A percentile compares a stretch with the other conserved stretches of the same genome.
Evolutionary conservation across 192 early-diverging fungal genomes (phyloP).

Genomic region (Backusella luteola): DNA sequence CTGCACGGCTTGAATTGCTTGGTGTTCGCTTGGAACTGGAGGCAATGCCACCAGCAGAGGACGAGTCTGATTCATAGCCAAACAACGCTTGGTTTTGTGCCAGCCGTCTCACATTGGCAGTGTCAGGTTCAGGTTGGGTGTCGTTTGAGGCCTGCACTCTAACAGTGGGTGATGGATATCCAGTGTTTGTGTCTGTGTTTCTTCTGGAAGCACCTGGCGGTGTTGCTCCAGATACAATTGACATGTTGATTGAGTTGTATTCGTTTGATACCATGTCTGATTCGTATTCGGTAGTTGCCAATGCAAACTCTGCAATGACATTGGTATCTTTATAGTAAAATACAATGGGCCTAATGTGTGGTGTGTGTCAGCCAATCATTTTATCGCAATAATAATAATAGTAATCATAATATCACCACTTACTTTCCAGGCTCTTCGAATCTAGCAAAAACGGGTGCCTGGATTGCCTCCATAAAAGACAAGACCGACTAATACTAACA

Average conservation of each 20-base stretch:
- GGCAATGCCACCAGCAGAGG: not conserved
- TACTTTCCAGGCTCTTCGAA: not conserved
- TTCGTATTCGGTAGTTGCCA: not conserved
- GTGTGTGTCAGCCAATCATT: not conserved
- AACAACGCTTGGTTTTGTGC: not conserved
- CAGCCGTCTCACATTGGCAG: not conserved
- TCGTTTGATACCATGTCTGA: not conserved
- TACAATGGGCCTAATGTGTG: not conserved
- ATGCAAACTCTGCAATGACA: not conserved
- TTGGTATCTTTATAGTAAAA: not conserved
- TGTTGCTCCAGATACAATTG: not conserved
- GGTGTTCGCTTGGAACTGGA: not conserved
- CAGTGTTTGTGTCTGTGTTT: not conserved
- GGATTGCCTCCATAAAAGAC: not conserved
- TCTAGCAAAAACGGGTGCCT: not conserved
- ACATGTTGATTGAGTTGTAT: not conserved
- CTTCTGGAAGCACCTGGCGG: not conserved
- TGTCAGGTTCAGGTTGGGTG: not conserved
- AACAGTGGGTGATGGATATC: not conserved
- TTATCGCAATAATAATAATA: not conserved
- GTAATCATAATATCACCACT: not conserved
- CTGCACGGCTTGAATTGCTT: not conserved
- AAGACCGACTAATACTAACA: not conserved
- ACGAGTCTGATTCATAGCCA: not conserved
- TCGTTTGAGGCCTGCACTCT: not conserved